A percentile compares a stretch with the other conserved stretches of the same genome.
Conservation (phyloP, 164 flowering plant genomes). For the Warburgia ugandensis region DNA sequence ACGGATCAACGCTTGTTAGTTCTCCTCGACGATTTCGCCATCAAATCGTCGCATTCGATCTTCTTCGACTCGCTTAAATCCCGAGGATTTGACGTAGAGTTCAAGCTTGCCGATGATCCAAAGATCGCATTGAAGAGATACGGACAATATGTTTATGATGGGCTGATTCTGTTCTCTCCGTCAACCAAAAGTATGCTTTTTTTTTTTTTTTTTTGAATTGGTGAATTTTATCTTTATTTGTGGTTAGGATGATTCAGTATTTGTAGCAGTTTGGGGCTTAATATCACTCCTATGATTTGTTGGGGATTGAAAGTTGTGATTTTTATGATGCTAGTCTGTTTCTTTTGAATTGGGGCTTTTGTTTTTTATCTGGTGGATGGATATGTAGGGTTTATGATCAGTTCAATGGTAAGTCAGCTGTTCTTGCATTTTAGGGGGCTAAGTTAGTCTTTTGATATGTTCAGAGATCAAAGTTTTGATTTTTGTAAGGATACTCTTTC, state of each 20-base stretch:
- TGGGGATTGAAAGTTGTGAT: neutral
- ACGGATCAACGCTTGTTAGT: slow-evolving; percentile 60
- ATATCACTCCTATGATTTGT: neutral
- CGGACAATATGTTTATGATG: slow-evolving; percentile 82
- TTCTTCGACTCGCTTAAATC: slow-evolving; percentile 71
- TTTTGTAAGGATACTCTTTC: too few species aligned
- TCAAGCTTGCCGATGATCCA: slow-evolving; percentile 84
- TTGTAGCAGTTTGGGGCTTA: neutral
- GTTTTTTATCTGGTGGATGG: neutral
- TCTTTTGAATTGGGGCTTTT: neutral
- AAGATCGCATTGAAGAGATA: slow-evolving; percentile 73
- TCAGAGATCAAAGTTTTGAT: too few species aligned
- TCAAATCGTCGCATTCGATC: slow-evolving; percentile 80
- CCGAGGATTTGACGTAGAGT: slow-evolving; percentile 78
- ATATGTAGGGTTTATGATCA: too few species aligned
- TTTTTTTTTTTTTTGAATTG: neutral
- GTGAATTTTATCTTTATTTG: too few species aligned
- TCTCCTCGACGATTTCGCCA: slow-evolving; percentile 64
- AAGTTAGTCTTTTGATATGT: too few species aligned
- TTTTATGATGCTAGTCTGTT: neutral
- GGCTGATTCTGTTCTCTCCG: slow-evolving; percentile 68
- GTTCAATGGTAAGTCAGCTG: too few species aligned
- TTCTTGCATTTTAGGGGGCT: too few species aligned
- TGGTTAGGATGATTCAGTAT: too few species aligned
- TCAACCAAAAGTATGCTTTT: slow-evolving; percentile 44